These are phyloP conservation scores for Eucalyptus dawsonii DNA, from an alignment of 345 rosid genomes.

Conservation along the genomic window DNA sequence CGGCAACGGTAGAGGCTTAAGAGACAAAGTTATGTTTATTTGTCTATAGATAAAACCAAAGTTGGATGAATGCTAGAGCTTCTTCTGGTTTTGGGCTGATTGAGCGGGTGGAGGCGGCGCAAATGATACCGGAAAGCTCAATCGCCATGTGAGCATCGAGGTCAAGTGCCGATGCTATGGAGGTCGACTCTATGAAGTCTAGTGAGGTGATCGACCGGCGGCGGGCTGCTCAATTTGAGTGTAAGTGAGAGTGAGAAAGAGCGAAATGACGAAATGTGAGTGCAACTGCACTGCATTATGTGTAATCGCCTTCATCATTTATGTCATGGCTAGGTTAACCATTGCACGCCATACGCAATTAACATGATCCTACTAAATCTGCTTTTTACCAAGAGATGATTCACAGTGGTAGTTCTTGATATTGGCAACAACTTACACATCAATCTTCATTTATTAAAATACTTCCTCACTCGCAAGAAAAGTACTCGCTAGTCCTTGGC, in stretches of 20 bases:
- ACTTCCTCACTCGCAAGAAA: accelerated
- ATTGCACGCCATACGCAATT: accelerated
- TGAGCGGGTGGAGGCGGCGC: background rate
- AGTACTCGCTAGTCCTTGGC: accelerated
- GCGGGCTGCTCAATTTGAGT: too few species aligned
- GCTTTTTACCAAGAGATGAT: background rate
- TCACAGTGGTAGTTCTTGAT: background rate
- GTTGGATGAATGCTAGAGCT: background rate
- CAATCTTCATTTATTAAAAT: background rate
- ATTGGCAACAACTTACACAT: background rate
- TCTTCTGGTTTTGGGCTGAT: background rate
- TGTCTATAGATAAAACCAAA: background rate
- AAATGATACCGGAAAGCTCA: background rate
- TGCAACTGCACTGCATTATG: too few species aligned
- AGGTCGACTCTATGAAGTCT: too few species aligned
- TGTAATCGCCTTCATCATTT: too few species aligned
- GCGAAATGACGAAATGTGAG: too few species aligned
- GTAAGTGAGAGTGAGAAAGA: too few species aligned
- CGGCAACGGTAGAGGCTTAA: background rate
- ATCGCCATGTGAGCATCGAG: background rate
- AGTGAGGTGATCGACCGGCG: background rate
- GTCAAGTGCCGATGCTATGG: background rate
- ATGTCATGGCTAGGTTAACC: too few species aligned
- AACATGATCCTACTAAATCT: background rate
- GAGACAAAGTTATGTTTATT: background rate